A percentile compares a stretch with the other conserved stretches of the same genome.
Conservation (phyloP, 805 yeast genomes). For the Kluyveromyces wickerhamii region DNA sequence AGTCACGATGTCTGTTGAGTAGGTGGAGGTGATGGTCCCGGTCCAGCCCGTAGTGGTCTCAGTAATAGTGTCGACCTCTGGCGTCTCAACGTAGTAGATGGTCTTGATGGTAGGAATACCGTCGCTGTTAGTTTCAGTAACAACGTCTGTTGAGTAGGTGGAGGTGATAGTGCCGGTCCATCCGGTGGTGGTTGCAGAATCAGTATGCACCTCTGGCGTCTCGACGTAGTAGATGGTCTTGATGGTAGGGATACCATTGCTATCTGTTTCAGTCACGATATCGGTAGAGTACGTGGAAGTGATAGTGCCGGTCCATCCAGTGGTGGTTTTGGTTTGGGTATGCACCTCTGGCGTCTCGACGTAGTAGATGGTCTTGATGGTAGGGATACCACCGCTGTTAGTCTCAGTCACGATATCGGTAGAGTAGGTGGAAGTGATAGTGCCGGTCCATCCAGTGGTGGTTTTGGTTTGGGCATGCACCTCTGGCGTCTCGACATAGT, state of each 20-base stretch:
- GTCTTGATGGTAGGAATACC: constrained; percentile 11
- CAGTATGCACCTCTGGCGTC: constrained; percentile 10
- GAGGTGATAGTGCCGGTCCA: constrained; percentile 4
- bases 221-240: constrained; percentile 13
- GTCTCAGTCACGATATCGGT: constrained; percentile 9
- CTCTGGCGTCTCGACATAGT: constrained; percentile 11
- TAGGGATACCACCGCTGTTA: constrained; percentile 10
- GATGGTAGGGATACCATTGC: constrained; percentile 9
- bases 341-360: constrained; percentile 10
- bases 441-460: constrained; percentile 13
- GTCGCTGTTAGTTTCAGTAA: constrained; percentile 8
- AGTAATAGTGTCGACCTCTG: constrained; percentile 7
- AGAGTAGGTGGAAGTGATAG: constrained; percentile 10
- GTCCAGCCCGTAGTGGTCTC: constrained; percentile 6
- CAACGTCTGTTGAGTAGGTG: not conserved
- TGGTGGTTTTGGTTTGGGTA: constrained; percentile 3
- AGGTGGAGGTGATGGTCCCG: constrained; percentile 9
- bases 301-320: constrained; percentile 7
- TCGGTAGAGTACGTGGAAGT: constrained; percentile 5
- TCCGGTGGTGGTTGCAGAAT: not conserved
- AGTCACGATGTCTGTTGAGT: constrained; percentile 7
- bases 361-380: constrained; percentile 9
- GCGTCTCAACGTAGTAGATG: constrained; percentile 10
- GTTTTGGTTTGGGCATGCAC: constrained; percentile 5
- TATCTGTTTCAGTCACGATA: constrained; percentile 5